Evolutionary conservation across 2,329 filamentous ascomycete species (phyloP), one percentile per base, ranked within the genome.

Genomic region (Beauveria rudraprayagi): DNA sequence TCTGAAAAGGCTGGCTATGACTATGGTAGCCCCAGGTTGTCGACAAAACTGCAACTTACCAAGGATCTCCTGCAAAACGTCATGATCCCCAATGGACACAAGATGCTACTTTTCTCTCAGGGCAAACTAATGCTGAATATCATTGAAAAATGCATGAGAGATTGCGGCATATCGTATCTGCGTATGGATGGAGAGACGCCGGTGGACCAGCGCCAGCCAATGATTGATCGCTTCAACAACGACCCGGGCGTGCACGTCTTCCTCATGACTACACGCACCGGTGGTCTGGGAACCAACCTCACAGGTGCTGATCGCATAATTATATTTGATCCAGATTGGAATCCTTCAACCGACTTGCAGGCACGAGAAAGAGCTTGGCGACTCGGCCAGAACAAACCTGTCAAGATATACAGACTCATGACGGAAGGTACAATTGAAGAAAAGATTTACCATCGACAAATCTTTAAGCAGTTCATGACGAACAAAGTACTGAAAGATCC

Each of bases 281-380:
- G 94, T 51, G 94, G 94, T 0, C 78, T 99, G 16, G 94, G 94
- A 6, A 89, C 96, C 52, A 99, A 99, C 66, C 78, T 99, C 24
- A 99, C 94, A 0, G 94, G 94, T 8, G 94, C 94, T 5, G 91
- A 96, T 70, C 86, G 94, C 40, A 93, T 99, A 65, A 96, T 99
- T 70, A 97, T 99, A 60, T 99, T 94, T 70, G 95, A 99, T 69
- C 95, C 94, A 0, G 94, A 99, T 71, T 99, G 94, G 94, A 97
- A 97, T 68, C 94, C 93, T 2, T 97, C 93, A 0, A 97, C 93
- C 0, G 94, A 99, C 70, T 81, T 97, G 28, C 94, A 99, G 75
- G 94, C 94, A 17, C 87, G 94, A 53, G 94, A 99, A 74, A 85
- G 94, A 69, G 94, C 95, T 6, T 99, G 94, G 94, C 86, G 94